phyloP scores from a whole-genome alignment of 2,329 filamentous ascomycete species.

The Blumeria graminis region DNA sequence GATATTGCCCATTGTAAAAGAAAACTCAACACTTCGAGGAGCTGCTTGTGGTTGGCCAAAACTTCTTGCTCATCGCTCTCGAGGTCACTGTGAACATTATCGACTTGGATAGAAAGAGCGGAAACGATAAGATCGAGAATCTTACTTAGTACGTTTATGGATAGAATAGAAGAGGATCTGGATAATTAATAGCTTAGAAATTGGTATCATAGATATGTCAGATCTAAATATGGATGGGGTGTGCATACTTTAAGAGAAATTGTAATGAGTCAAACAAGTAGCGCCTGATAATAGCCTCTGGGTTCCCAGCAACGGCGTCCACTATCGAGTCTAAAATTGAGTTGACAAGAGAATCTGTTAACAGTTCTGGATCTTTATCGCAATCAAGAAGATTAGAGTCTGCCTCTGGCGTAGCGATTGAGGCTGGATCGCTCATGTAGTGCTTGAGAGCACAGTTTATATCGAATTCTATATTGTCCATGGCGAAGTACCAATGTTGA shows the following conservation, averaged over 20 bases:
- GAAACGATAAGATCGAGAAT: conserved; percentile 78
- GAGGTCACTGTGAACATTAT: conserved; percentile 63
- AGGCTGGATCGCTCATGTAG: conserved; percentile 80
- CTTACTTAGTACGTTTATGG: conserved; percentile 68
- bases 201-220: conserved; percentile 19
- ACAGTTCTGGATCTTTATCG: conserved; percentile 71
- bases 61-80: conserved; percentile 80
- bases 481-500: conserved; percentile 14
- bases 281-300: conserved; percentile 61
- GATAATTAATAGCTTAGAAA: conserved; percentile 38
- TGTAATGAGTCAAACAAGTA: conserved; percentile 78
- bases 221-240: conserved; percentile 24
- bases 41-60: conserved; percentile 64
- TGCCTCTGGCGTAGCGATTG: conserved; percentile 67
- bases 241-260: conserved; percentile 84
- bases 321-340: conserved; percentile 74
- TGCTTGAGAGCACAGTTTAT: conserved; percentile 91
- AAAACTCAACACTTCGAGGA: conserved; percentile 86
- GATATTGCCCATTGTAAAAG: conserved; percentile 86
- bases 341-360: conserved; percentile 53
- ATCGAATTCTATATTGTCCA: conserved; percentile 69
- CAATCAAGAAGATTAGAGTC: conserved; percentile 65
- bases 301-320: conserved; percentile 75
- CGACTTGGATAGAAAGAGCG: conserved; percentile 63
- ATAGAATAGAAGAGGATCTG: conserved; percentile 63